A percentile compares a stretch with the other conserved stretches of the same genome.
Evolutionary conservation across 2,329 filamentous ascomycete species (phyloP).

Genomic region (Cladophialophora chaetospira): DNA sequence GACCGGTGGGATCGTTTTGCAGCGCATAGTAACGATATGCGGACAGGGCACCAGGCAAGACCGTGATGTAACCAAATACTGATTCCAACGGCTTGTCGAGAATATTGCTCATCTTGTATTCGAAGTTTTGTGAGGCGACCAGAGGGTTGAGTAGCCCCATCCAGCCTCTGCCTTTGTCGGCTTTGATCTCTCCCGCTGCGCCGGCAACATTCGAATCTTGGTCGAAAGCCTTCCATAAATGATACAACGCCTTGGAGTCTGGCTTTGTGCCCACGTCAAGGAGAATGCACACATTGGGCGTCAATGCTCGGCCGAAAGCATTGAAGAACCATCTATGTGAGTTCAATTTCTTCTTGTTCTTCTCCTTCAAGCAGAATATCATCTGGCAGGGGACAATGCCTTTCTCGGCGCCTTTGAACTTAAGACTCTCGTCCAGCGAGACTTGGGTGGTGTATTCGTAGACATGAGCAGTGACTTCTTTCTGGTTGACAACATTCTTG

Average conservation of each 20-base stretch:
- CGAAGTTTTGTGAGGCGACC: constrained; percentile 96
- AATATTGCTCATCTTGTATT: constrained; percentile 99
- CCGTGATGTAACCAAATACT: constrained; percentile 97
- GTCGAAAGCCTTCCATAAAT: constrained; percentile 98
- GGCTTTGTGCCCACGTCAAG: constrained; percentile 95
- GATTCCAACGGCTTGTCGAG: constrained; percentile 96
- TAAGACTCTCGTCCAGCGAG: constrained; percentile 89
- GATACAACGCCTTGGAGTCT: constrained; percentile 86
- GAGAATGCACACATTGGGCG: constrained; percentile 94
- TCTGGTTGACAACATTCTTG: constrained; percentile 96
- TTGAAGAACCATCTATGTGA: constrained; percentile 99
- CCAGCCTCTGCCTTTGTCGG: constrained; percentile 86
- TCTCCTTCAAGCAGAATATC: constrained; percentile 97
- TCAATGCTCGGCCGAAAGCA: constrained; percentile 87
- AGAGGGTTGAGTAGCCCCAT: constrained; percentile 86
- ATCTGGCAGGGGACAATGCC: constrained; percentile 97
- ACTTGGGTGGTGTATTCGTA: constrained; percentile 99
- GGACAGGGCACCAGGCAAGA: constrained; percentile 89
- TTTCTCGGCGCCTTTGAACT: constrained; percentile 99
- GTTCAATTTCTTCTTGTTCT: constrained; percentile 96
- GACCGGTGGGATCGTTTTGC: constrained; percentile 94
- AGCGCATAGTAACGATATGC: constrained; percentile 95
- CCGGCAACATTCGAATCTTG: constrained; percentile 96
- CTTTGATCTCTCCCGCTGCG: constrained; percentile 96
- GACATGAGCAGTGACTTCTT: constrained; percentile 91